Base-by-base conservation (phyloP, 2,329 filamentous ascomycete species). In the Cercospora beticola region DNA sequence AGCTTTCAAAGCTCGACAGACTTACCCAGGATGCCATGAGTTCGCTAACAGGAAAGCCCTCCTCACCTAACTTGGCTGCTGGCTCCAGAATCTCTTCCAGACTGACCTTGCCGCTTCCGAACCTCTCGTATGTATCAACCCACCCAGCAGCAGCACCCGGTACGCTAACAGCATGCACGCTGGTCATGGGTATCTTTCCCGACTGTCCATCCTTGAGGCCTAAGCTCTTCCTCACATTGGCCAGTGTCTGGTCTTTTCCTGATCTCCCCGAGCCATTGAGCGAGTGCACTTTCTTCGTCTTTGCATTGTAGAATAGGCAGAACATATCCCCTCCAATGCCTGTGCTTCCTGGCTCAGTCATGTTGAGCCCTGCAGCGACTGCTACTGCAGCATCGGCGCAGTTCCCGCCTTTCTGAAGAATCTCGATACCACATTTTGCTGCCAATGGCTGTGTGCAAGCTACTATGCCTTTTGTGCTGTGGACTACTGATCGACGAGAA, bases 291-390 rank as follows among this genome's bases (percentile, higher is more conserved):
- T 91, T 91, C 77, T 91, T 91, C 0, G 90, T 92, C 74, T 90
- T 87, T 52, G 93, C 92, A 78, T 96, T 88, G 83, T 94, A 98
- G 84, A 88, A 97, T 40, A 98, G 87, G 79, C 94, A 94, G 82
- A 98, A 99, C 89, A 97, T 93, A 81, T 99, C 95, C 71, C 95
- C 95, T 67, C 95, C 95, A 69, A 99, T 97, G 49, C 95, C 95
- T 0, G 95, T 98, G 5, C 92, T 95, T 68, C 89, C 89, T 7
- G 95, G 95, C 78, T 99, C 95, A 0, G 94, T 97, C 77, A 98
- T 87, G 81, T 97, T 98, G 66, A 99, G 85, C 5, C 89, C 93
- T 33, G 95, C 95, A 56, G 95, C 94, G 70, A 97, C 92, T 54
- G 95, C 95, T 4, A 98, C 92, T 8, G 95, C 94, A n/a, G 95